These are phyloP conservation scores for Cytospora mali DNA, from an alignment of 2,329 filamentous ascomycete genomes.

Conservation along the genomic window DNA sequence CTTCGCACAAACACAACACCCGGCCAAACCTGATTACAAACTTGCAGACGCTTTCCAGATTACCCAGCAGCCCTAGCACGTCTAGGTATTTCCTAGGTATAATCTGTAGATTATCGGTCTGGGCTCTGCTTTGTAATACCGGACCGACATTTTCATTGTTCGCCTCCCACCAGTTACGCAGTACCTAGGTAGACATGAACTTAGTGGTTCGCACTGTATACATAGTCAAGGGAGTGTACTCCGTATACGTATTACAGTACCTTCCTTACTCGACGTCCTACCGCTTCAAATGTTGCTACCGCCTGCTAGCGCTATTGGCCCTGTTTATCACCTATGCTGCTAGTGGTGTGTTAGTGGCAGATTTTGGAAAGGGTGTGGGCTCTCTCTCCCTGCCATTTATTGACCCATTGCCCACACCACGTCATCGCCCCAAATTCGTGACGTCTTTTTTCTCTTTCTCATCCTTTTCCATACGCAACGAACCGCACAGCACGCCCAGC, in stretches of 20 bases:
- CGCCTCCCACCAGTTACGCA: slow-evolving; percentile 11
- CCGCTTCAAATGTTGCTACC: not conserved
- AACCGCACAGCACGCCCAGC: slow-evolving; percentile 14
- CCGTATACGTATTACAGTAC: not conserved
- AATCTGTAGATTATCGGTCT: slow-evolving; percentile 10
- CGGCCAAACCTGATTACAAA: too few species aligned
- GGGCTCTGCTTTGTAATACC: slow-evolving; percentile 26
- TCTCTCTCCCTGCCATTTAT: slow-evolving; percentile 27
- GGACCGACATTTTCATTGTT: slow-evolving; percentile 9
- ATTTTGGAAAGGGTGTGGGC: slow-evolving; percentile 8
- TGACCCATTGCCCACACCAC: slow-evolving; percentile 29
- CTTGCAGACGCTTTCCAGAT: too few species aligned
- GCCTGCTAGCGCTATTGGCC: slow-evolving; percentile 1
- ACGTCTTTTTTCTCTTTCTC: slow-evolving; percentile 28
- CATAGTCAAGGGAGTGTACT: not conserved
- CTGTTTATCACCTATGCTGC: slow-evolving; percentile 3
- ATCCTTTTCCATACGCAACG: slow-evolving; percentile 21
- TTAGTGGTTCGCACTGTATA: not conserved
- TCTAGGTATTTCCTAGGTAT: too few species aligned
- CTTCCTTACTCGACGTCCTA: not conserved
- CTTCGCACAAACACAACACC: not conserved
- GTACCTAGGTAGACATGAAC: slow-evolving; percentile 15
- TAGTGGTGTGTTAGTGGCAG: slow-evolving; percentile 21
- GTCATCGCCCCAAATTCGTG: slow-evolving; percentile 29
- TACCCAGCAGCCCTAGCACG: too few species aligned